These are phyloP conservation scores for Colletotrichum lupini DNA, from an alignment of 2,329 filamentous ascomycete genomes.

Conservation along the genomic window DNA sequence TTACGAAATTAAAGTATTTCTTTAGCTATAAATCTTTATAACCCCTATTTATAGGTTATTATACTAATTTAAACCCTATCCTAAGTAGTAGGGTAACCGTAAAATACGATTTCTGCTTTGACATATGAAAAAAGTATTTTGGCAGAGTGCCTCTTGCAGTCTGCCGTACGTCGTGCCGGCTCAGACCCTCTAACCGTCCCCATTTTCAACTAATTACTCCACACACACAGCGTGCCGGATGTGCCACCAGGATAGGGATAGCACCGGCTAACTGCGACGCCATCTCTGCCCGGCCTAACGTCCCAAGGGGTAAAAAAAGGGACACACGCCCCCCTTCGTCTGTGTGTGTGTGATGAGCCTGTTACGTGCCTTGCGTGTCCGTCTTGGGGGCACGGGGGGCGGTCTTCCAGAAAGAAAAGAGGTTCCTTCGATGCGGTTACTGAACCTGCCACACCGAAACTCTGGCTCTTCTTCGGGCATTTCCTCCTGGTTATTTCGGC, in stretches of 20 bases:
- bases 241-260: constrained; percentile 36
- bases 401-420: constrained; percentile 16
- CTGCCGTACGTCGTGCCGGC: neutral
- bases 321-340: neutral
- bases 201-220: neutral
- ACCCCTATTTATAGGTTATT: too few species aligned
- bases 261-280: constrained; percentile 26
- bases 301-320: constrained; percentile 13
- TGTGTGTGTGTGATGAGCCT: neutral
- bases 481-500: constrained; percentile 14
- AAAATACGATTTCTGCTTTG: too few species aligned
- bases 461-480: constrained; percentile 20
- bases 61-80: too few species aligned
- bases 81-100: too few species aligned
- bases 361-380: neutral
- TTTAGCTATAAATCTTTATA: too few species aligned
- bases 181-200: neutral
- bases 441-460: constrained; percentile 22
- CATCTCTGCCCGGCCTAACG: constrained; percentile 14
- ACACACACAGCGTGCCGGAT: constrained; percentile 27
- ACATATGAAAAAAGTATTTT: too few species aligned
- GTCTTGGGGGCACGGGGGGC: neutral
- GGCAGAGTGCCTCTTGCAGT: too few species aligned
- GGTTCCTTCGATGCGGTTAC: constrained; percentile 20
- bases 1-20: too few species aligned